phyloP scores from a whole-genome alignment of 108 stramenopile genomes.

The Stephanodiscus minutulus region DNA sequence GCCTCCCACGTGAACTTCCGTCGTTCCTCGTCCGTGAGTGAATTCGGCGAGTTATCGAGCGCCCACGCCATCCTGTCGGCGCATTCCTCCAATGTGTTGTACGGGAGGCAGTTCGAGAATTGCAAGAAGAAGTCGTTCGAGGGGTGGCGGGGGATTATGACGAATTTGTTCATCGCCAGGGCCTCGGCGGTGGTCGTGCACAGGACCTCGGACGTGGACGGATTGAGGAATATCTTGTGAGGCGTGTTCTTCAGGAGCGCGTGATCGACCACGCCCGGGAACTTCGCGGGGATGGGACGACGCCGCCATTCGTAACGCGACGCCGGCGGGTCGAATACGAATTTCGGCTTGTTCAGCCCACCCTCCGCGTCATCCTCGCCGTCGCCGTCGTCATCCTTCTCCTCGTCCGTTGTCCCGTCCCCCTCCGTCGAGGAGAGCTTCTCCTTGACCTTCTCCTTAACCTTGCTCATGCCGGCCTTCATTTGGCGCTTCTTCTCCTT shows the following conservation, averaged over 20 bases:
- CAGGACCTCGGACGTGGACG: constrained; percentile 88
- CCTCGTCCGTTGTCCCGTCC: neutral
- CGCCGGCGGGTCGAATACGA: constrained; percentile 70
- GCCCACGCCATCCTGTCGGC: constrained; percentile 71
- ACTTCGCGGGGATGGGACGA: constrained; percentile 71
- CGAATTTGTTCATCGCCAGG: constrained; percentile 95
- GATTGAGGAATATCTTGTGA: constrained; percentile 92
- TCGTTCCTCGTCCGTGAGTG: constrained; percentile 68
- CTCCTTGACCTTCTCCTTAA: constrained; percentile 4
- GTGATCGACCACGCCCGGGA: constrained; percentile 90
- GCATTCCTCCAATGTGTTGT: constrained; percentile 74
- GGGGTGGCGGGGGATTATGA: constrained; percentile 73
- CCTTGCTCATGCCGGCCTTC: constrained; percentile 4
- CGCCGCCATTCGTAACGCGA: constrained; percentile 73
- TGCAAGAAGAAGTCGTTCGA: constrained; percentile 76
- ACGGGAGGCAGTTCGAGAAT: constrained; percentile 82
- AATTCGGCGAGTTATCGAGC: constrained; percentile 70
- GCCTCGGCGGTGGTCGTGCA: constrained; percentile 96
- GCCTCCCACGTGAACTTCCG: constrained; percentile 90
- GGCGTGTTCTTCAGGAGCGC: constrained; percentile 66
- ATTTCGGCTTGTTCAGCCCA: constrained; percentile 12
- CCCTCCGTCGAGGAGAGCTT: neutral
- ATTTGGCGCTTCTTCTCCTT: constrained; percentile 7
- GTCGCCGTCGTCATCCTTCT: constrained; percentile 16
- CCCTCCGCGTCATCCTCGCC: constrained; percentile 20